phyloP scores from a whole-genome alignment of 78 protist genomes.

The Polysphondylium violaceum region DNA sequence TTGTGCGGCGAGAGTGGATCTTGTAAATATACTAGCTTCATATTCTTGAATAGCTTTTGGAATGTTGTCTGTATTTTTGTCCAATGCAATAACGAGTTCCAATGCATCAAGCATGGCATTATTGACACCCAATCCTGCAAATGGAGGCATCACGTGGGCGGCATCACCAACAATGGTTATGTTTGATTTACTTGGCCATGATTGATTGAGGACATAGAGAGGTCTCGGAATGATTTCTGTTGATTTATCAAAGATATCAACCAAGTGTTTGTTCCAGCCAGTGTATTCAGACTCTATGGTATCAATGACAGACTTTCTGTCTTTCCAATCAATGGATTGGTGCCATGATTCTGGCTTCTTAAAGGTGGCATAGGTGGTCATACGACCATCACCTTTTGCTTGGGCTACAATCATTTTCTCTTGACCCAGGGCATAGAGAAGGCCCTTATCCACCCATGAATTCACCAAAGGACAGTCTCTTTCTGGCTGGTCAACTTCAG shows the following conservation, averaged over 20 bases:
- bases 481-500: constrained; percentile 7
- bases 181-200: not conserved
- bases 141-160: constrained; percentile 69
- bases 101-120: constrained; percentile 41
- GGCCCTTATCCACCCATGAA: not conserved
- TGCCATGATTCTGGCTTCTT: not conserved
- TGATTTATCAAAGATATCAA: not conserved
- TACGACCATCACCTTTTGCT: constrained; percentile 18
- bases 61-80: not conserved
- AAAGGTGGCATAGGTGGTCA: not conserved
- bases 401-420: constrained; percentile 5
- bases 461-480: not conserved
- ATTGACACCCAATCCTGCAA: constrained; percentile 67
- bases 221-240: constrained; percentile 13
- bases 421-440: constrained; percentile 5
- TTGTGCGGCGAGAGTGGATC: not conserved
- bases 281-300: not conserved
- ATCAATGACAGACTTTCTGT: too few species aligned
- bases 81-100: constrained; percentile 6
- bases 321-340: not conserved
- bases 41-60: not conserved
- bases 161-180: constrained; percentile 50
- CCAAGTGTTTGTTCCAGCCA: constrained; percentile 12
- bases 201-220: constrained; percentile 8
- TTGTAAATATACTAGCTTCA: constrained; percentile 2